Evolutionary conservation across 331 rosid genomes (phyloP).

Genomic region (Acacia pycnantha): DNA sequence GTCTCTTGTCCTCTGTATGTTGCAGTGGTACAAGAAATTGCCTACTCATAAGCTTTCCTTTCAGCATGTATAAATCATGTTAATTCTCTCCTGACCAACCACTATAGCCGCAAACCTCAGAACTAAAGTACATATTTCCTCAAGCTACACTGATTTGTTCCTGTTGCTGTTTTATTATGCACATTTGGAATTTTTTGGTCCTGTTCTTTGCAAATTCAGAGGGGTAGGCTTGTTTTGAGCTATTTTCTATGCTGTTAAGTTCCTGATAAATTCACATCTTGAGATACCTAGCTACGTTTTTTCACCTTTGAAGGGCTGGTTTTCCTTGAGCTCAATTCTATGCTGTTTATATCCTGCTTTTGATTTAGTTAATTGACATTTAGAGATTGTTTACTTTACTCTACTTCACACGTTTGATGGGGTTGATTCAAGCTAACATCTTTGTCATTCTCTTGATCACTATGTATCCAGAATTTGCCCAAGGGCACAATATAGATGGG

Average conservation of each 20-base stretch:
- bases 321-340: neutral
- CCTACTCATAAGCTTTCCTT: neutral
- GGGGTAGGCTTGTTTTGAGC: neutral
- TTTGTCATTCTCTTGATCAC: conserved; percentile 4
- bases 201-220: neutral
- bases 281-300: neutral
- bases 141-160: conserved; percentile 9
- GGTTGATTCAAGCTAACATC: neutral
- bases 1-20: conserved; percentile 11
- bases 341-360: neutral
- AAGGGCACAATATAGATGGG: neutral
- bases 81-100: conserved; percentile 13
- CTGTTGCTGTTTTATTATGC: neutral
- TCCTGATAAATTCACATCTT: neutral
- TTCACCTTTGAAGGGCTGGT: neutral
- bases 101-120: conserved; percentile 13
- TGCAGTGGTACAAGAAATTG: conserved; percentile 21
- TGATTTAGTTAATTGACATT: neutral
- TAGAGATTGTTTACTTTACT: conserved; percentile 5
- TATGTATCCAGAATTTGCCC: conserved; percentile 3
- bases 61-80: conserved; percentile 24
- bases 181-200: neutral
- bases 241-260: neutral
- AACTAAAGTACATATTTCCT: conserved; percentile 28
- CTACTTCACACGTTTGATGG: neutral